Conservation (phyloP, 169 alveolate genomes). For the Plasmodium berghei region DNA sequence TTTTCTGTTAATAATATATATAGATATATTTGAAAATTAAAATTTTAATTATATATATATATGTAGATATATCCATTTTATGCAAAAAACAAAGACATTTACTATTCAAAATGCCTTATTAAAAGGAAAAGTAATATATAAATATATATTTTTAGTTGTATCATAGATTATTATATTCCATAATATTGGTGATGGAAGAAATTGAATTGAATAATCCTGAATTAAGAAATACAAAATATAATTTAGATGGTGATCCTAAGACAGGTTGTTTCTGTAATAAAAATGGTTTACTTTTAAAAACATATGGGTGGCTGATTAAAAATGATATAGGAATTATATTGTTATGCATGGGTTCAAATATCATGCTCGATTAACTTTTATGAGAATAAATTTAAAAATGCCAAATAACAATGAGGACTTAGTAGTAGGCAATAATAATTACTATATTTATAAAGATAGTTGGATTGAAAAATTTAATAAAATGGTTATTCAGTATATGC, state of each 20-base stretch:
- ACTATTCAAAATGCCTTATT: too few species aligned
- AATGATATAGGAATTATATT: conserved; percentile 76
- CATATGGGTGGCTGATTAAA: conserved; percentile 66
- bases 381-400: conserved; percentile 77
- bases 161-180: too few species aligned
- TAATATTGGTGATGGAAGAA: too few species aligned
- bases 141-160: too few species aligned
- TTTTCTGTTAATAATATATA: too few species aligned
- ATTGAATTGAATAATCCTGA: too few species aligned
- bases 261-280: conserved; percentile 77
- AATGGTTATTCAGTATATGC: conserved; percentile 79
- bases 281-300: conserved; percentile 75
- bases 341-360: conserved; percentile 78
- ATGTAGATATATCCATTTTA: too few species aligned
- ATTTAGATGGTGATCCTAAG: conserved; percentile 19
- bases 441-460: conserved; percentile 78
- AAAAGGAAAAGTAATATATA: too few species aligned
- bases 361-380: conserved; percentile 78
- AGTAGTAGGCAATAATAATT: conserved; percentile 28
- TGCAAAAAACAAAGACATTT: too few species aligned
- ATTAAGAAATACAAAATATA: too few species aligned
- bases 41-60: too few species aligned
- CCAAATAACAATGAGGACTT: conserved; percentile 33
- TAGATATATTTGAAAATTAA: too few species aligned
- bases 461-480: conserved; percentile 77